Base-by-base conservation (phyloP, 495 filamentous ascomycete species). In the Pyrenopolyporus hunteri region DNA sequence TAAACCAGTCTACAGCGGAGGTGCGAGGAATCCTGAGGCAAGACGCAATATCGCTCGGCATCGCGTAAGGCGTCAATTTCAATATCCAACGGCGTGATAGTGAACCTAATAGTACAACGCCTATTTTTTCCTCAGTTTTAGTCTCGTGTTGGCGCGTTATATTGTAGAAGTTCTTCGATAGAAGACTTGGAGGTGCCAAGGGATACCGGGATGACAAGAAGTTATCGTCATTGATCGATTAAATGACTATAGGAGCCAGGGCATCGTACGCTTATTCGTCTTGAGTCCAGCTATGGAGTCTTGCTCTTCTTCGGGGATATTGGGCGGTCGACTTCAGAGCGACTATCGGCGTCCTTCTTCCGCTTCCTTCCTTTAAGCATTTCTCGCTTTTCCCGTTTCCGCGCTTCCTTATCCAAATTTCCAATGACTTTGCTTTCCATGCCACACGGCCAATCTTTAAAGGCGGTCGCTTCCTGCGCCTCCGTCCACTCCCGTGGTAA, bases 401-500 rank as follows among this genome's bases (percentile, higher is more conserved):
- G 70, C 6, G 74, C 74, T 50, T 75, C 79, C 72, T 78, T 82
- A 36, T 79, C 84, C 23, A 85, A 74, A 48, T 74, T 81, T 23
- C 77, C 81, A 22, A 80, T 75, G 11, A 77, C 78, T 22, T 76
- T 75, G 9, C 69, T 72, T 50, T 75, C 73, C 22, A 64, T 67
- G 13, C 73, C 76, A 6, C 85, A 77, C 2, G 84, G 80, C 82
- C 87, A 93, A 56, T 78, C 82, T 54, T 77, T 80, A 39, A 75
- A 73, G 23, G 86, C 89, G 11, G 74, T 79, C n/a, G 80, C 77
- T 74, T 99, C 94, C 65, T 96, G 89, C 61, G 88, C 89, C 43
- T 85, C 87, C 0, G 76, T 85, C 95, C 94, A 98, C 47, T 88
- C 87, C 44, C 85, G 78, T 9, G 95, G 95, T 48, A 99, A 74